These are phyloP conservation scores for Penicillium longicatenatum DNA, from an alignment of 495 filamentous ascomycete genomes.

Conservation along the genomic window DNA sequence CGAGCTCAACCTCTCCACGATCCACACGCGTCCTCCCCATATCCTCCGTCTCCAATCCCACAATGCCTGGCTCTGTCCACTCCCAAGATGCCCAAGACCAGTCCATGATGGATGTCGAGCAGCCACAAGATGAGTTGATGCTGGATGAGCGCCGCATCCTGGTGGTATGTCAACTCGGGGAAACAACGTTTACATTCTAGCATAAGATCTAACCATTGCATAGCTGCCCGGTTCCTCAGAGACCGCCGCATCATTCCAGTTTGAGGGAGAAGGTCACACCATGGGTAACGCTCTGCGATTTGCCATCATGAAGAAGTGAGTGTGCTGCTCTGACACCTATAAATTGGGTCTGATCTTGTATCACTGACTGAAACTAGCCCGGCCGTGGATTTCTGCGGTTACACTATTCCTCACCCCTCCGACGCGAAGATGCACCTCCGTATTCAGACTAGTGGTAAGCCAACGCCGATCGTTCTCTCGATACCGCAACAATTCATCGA, in stretches of 20 bases:
- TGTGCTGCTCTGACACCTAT: slow-evolving; percentile 2
- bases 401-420: slow-evolving; percentile 96
- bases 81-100: slow-evolving; percentile 44
- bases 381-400: slow-evolving; percentile 95
- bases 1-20: neutral
- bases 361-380: slow-evolving; percentile 43
- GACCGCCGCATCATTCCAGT: slow-evolving; percentile 81
- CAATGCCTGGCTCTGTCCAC: slow-evolving; percentile 48
- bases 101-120: slow-evolving; percentile 59
- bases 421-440: slow-evolving; percentile 95
- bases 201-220: neutral
- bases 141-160: slow-evolving; percentile 56
- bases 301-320: slow-evolving; percentile 98
- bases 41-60: slow-evolving; percentile 8
- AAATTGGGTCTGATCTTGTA: neutral
- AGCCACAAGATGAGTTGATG: slow-evolving; percentile 41
- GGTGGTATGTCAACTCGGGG: slow-evolving; percentile 46
- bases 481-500: neutral
- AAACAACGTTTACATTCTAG: neutral
- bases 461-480: neutral
- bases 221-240: slow-evolving; percentile 72
- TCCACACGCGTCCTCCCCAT: neutral
- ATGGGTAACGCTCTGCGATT: slow-evolving; percentile 91
- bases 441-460: slow-evolving; percentile 92
- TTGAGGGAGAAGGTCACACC: slow-evolving; percentile 90